Percentiles rank a stretch among this genome's conserved stretches.
Evolutionary conservation across 352 stramenopile species (phyloP).

Genomic region (Pythium scleroteichum): DNA sequence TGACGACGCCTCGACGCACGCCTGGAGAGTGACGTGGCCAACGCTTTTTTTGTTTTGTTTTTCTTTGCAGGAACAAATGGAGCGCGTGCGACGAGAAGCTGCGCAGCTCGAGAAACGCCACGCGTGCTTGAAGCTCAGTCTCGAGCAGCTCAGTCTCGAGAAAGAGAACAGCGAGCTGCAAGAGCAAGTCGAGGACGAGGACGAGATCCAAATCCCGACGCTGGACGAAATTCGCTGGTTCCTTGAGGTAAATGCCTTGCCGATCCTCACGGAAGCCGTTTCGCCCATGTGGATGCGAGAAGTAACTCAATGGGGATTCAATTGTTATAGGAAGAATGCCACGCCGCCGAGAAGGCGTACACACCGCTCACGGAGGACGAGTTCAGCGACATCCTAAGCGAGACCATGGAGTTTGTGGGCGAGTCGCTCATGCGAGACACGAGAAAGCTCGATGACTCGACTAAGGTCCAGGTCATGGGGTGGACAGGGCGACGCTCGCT

Average conservation of each 20-base stretch:
- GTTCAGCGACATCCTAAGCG: slow-evolving; percentile 6
- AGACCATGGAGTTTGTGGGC: slow-evolving; percentile 27
- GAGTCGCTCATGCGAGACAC: slow-evolving; percentile 28
- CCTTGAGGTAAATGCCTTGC: slow-evolving; percentile 19
- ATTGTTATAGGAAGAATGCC: slow-evolving; percentile 16
- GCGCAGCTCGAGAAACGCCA: slow-evolving; percentile 33
- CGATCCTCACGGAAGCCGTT: background rate
- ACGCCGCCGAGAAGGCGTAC: slow-evolving; percentile 16
- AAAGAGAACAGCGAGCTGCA: slow-evolving; percentile 28
- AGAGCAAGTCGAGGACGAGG: slow-evolving; percentile 7
- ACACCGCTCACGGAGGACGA: slow-evolving; percentile 9
- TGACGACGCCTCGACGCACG: background rate
- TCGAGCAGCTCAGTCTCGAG: slow-evolving; percentile 35
- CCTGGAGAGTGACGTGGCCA: background rate
- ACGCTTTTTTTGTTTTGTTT: background rate
- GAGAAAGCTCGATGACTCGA: slow-evolving; percentile 32
- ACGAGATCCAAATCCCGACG: slow-evolving; percentile 11
- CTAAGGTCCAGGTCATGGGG: slow-evolving; percentile 45
- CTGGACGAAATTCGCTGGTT: slow-evolving; percentile 31
- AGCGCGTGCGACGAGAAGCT: slow-evolving; percentile 31
- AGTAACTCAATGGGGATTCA: background rate
- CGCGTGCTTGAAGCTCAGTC: slow-evolving; percentile 27
- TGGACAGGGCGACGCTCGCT: slow-evolving; percentile 53
- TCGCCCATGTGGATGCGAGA: background rate
- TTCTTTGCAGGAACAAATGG: slow-evolving; percentile 29